Percentiles rank a stretch among this genome's conserved stretches.
phyloP scores from a whole-genome alignment of 495 filamentous ascomycete genomes.

The Aspergillus saccharolyticus region DNA sequence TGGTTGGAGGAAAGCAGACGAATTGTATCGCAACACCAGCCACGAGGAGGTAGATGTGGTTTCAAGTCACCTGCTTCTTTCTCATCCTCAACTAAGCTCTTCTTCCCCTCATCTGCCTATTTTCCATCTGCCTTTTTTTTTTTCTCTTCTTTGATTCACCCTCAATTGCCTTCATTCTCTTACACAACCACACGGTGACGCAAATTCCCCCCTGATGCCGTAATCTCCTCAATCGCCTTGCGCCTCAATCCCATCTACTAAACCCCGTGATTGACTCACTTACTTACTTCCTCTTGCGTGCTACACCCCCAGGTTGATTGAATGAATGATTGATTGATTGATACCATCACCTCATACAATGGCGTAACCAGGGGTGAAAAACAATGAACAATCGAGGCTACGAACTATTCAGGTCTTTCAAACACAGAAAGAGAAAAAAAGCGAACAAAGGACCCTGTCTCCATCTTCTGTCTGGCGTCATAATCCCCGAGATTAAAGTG shows the following conservation, averaged over 20 bases:
- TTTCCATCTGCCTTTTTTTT: not conserved
- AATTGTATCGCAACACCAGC: conserved; percentile 1
- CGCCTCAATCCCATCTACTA: not conserved
- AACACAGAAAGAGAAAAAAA: conserved; percentile 17
- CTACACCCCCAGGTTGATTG: too few relatives aligned
- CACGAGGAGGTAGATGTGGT: not conserved
- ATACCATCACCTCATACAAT: conserved; percentile 18
- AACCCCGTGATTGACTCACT: too few relatives aligned
- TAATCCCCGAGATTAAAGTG: not conserved
- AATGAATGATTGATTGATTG: too few relatives aligned
- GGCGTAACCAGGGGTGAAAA: conserved; percentile 18
- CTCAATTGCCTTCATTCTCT: conserved; percentile 1
- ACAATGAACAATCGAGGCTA: conserved; percentile 16
- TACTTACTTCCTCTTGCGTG: too few relatives aligned
- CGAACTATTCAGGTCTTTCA: conserved; percentile 12
- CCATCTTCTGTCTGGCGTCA: not conserved
- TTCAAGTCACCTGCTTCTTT: conserved; percentile 15
- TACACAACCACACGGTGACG: not conserved
- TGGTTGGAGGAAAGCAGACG: conserved; percentile 1
- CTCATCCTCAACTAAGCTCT: not conserved
- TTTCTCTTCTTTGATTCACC: conserved; percentile 5
- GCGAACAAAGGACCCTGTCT: conserved; percentile 9
- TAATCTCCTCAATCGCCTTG: not conserved
- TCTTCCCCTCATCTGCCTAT: not conserved
- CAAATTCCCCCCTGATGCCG: not conserved